Evolutionary conservation across 306 rosid species (phyloP).

Genomic region (Citrullus colocynthis): DNA sequence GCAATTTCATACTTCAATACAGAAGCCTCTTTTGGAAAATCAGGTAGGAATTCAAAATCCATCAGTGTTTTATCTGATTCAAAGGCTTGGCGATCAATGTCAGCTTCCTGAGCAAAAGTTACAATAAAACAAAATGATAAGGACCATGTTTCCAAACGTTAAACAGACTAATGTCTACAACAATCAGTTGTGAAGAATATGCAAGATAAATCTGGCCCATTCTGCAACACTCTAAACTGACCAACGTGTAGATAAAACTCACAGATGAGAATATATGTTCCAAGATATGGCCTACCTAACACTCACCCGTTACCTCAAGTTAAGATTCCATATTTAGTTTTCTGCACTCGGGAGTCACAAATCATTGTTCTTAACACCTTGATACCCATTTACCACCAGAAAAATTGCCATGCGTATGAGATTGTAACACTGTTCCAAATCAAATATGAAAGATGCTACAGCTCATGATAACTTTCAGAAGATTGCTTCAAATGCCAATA

Average conservation of each 20-base stretch:
- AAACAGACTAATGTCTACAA: not conserved
- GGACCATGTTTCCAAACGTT: not conserved
- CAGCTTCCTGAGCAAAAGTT: slow-evolving; percentile 20
- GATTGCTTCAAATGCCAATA: not conserved
- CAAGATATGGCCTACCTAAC: not conserved
- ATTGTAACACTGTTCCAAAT: not conserved
- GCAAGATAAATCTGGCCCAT: not conserved
- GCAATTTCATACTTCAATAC: slow-evolving; percentile 18
- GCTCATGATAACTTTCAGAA: not conserved
- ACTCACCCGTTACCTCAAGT: not conserved
- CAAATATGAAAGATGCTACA: not conserved
- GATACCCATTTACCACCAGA: not conserved
- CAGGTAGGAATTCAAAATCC: slow-evolving; percentile 43
- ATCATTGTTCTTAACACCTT: not conserved
- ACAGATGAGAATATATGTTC: not conserved
- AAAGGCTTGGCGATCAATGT: slow-evolving; percentile 24
- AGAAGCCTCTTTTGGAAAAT: slow-evolving; percentile 24
- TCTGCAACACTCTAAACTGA: not conserved
- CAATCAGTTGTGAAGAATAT: not conserved
- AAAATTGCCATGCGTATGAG: not conserved
- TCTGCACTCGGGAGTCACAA: not conserved
- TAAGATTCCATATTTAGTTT: not conserved
- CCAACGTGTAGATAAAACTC: not conserved
- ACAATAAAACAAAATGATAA: not conserved
- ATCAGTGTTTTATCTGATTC: slow-evolving; percentile 24